These are phyloP conservation scores for Casaregolazyma lundiana DNA, from an alignment of 1,139 yeast genomes.

Conservation along the genomic window DNA sequence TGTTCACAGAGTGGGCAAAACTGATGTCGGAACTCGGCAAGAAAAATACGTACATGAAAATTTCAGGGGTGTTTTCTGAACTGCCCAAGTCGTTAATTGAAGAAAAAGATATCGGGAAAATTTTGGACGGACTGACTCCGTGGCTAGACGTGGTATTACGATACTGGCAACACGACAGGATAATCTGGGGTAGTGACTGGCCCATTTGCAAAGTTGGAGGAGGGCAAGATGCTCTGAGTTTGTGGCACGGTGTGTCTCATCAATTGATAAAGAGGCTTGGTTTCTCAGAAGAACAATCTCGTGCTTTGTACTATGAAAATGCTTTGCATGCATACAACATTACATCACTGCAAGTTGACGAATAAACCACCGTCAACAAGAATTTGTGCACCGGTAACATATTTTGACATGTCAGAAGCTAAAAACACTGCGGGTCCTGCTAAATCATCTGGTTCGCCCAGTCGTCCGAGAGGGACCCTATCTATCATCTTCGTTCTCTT, in stretches of 20 bases:
- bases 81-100: slow-evolving; percentile 26
- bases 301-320: no score
- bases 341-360: slow-evolving; percentile 16
- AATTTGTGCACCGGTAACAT: slow-evolving; percentile 43
- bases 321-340: no score
- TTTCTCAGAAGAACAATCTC: no score
- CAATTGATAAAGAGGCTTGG: slow-evolving; percentile 12
- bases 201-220: slow-evolving; percentile 37
- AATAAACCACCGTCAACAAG: slow-evolving; percentile 43
- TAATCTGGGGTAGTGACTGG: slow-evolving; percentile 45
- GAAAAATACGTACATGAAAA: slow-evolving; percentile 35
- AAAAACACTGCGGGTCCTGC: slow-evolving; percentile 47
- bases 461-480: slow-evolving; percentile 44
- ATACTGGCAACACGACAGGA: slow-evolving; percentile 33
- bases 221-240: slow-evolving; percentile 18
- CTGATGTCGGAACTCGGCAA: slow-evolving; percentile 25
- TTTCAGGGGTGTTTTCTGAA: slow-evolving; percentile 43
- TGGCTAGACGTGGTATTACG: slow-evolving; percentile 25
- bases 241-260: slow-evolving; percentile 21
- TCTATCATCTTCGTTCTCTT: slow-evolving; percentile 31
- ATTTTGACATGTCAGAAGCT: slow-evolving; percentile 40
- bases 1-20: slow-evolving; percentile 24
- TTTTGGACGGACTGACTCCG: slow-evolving; percentile 30
- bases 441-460: slow-evolving; percentile 42
- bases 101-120: slow-evolving; percentile 16